These are phyloP conservation scores for Talaromyces sp. DNA, from an alignment of 2,329 filamentous ascomycete species.

Conservation along the genomic window DNA sequence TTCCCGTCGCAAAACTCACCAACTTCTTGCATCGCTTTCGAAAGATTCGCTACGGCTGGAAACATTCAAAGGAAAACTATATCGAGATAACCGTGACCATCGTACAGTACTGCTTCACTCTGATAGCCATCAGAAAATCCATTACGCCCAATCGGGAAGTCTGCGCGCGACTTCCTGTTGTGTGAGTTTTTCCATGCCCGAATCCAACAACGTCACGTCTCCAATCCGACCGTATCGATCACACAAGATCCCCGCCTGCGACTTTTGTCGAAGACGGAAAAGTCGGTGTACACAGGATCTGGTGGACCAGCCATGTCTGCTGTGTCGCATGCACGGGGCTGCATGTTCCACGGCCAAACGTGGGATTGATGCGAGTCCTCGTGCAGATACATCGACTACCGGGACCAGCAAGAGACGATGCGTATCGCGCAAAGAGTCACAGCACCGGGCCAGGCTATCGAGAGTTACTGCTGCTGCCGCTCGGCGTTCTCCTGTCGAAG, in stretches of 20 bases:
- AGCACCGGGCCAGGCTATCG: neutral
- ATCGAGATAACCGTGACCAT: neutral
- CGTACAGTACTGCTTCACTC: neutral
- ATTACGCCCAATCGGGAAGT: neutral
- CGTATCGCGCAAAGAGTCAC: neutral
- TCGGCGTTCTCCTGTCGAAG: neutral
- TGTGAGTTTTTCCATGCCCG: neutral
- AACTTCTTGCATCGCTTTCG: neutral
- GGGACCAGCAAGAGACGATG: neutral
- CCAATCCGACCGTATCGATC: conserved; percentile 15
- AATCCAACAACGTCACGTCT: neutral
- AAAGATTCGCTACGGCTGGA: neutral
- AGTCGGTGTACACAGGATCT: conserved; percentile 13
- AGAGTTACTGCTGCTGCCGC: neutral
- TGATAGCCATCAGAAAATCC: too few relatives aligned
- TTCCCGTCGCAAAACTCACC: neutral
- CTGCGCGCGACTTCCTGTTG: neutral
- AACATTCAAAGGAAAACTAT: neutral
- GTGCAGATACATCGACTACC: neutral
- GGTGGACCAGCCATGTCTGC: conserved; percentile 14
- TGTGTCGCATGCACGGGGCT: conserved; percentile 13
- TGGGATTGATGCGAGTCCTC: neutral
- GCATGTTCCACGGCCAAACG: conserved; percentile 12
- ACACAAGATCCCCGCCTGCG: conserved; percentile 16
- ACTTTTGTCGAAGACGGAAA: conserved; percentile 17